phyloP scores from a whole-genome alignment of 2,329 filamentous ascomycete genomes.

The Fusarium subglutinans region DNA sequence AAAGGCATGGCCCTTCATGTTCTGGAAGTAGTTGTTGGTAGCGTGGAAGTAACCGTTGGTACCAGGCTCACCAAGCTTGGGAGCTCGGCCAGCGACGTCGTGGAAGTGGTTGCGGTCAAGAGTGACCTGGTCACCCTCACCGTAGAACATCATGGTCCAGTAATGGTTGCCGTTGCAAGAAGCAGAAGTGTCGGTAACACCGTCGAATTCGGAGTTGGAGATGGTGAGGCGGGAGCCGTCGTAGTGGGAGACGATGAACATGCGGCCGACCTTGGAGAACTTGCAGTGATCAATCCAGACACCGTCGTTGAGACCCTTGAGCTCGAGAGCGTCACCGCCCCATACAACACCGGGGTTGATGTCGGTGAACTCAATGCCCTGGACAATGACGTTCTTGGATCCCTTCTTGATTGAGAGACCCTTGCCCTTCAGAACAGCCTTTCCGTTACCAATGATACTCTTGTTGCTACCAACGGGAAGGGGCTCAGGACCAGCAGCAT shows the following conservation, averaged over 20 bases:
- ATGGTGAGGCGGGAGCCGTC: constrained; percentile 47
- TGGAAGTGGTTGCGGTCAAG: constrained; percentile 43
- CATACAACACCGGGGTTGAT: constrained; percentile 52
- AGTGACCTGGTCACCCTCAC: constrained; percentile 40
- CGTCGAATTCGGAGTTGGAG: constrained; percentile 53
- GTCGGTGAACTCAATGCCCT: constrained; percentile 58
- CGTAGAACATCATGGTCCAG: constrained; percentile 47
- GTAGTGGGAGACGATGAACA: constrained; percentile 52
- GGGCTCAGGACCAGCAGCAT: constrained; percentile 35
- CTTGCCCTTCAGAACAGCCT: constrained; percentile 48
- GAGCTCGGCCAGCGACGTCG: constrained; percentile 42
- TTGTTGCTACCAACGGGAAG: constrained; percentile 44
- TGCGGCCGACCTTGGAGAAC: constrained; percentile 52
- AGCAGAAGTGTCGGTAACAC: constrained; percentile 44
- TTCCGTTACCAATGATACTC: constrained; percentile 41
- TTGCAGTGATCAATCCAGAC: constrained; percentile 50
- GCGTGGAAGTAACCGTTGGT: constrained; percentile 38
- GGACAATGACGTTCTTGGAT: constrained; percentile 61
- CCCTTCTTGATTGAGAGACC: constrained; percentile 55
- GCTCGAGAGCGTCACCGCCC: constrained; percentile 50
- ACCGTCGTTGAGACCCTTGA: constrained; percentile 45
- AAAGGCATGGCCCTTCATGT: constrained; percentile 55
- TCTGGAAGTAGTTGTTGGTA: constrained; percentile 43
- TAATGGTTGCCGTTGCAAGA: constrained; percentile 47
- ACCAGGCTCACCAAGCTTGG: constrained; percentile 44